Conservation (phyloP, 345 rosid genomes). For the Rhodamnia argentea region DNA sequence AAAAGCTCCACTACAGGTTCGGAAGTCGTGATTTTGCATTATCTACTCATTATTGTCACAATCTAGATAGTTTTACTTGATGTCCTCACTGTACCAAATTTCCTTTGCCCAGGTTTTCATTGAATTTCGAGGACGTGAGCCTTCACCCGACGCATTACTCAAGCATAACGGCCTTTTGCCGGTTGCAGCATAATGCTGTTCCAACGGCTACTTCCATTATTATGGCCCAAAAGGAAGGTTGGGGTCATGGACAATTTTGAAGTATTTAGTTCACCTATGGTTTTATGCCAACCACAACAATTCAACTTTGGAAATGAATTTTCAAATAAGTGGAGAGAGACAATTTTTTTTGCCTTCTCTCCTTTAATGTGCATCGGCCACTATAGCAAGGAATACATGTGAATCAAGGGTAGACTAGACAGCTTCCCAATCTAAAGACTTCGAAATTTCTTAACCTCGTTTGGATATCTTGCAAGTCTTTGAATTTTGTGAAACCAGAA, state of each 20-base stretch:
- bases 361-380: not conserved
- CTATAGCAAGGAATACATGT: not conserved
- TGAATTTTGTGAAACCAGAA: not conserved
- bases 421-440: not conserved
- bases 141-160: conserved; percentile 81
- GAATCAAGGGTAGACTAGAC: not conserved
- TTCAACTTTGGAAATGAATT: not conserved
- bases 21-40: not conserved
- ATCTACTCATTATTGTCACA: not conserved
- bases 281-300: not conserved
- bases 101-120: conserved; percentile 56
- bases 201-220: not conserved
- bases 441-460: not conserved
- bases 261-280: not conserved
- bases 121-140: conserved; percentile 83
- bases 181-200: conserved; percentile 27
- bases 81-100: not conserved
- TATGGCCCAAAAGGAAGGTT: not conserved
- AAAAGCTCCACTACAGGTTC: conserved; percentile 70
- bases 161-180: conserved; percentile 73
- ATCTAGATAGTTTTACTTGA: not conserved
- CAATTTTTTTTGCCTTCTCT: not conserved
- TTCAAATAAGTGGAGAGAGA: not conserved
- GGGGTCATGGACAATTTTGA: not conserved
- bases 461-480: not conserved